These are phyloP conservation scores for Jackrogersella minutella DNA, from an alignment of 495 filamentous ascomycete genomes.

Conservation along the genomic window DNA sequence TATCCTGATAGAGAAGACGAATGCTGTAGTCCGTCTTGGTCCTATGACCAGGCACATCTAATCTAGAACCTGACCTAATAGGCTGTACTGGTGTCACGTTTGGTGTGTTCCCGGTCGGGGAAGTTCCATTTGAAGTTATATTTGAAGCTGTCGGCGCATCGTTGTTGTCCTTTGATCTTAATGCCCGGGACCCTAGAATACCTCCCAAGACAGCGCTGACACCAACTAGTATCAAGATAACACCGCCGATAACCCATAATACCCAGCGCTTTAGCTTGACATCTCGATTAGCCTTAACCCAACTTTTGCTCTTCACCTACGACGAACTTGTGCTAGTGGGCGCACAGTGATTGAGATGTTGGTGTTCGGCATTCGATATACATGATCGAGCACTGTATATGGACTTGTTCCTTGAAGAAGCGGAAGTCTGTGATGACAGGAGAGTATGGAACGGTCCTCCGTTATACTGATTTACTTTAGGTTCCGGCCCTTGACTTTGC, in stretches of 20 bases:
- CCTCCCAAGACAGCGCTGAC: conserved; percentile 17
- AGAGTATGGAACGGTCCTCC: conserved; percentile 22
- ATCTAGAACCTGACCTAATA: conserved; percentile 13
- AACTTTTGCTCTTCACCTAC: conserved; percentile 7
- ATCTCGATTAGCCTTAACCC: background rate
- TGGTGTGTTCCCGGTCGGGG: background rate
- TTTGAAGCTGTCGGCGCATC: background rate
- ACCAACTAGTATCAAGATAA: background rate
- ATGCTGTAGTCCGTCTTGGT: conserved; percentile 20
- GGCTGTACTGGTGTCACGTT: background rate
- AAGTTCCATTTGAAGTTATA: conserved; percentile 19
- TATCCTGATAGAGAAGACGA: conserved; percentile 31
- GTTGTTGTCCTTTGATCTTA: background rate
- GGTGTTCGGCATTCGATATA: conserved; percentile 10
- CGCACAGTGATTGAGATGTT: conserved; percentile 5
- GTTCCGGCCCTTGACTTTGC: conserved; percentile 2
- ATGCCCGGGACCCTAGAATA: conserved; percentile 1
- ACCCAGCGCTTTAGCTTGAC: conserved; percentile 21
- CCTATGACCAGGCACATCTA: conserved; percentile 32
- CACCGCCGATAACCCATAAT: conserved; percentile 9
- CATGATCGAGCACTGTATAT: background rate
- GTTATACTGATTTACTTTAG: conserved; percentile 7
- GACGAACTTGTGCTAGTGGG: conserved; percentile 1
- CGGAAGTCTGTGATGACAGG: conserved; percentile 18
- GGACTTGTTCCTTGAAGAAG: conserved; percentile 13